Evolutionary conservation across 306 rosid species (phyloP).

Genomic region (Lagenaria siceraria): DNA sequence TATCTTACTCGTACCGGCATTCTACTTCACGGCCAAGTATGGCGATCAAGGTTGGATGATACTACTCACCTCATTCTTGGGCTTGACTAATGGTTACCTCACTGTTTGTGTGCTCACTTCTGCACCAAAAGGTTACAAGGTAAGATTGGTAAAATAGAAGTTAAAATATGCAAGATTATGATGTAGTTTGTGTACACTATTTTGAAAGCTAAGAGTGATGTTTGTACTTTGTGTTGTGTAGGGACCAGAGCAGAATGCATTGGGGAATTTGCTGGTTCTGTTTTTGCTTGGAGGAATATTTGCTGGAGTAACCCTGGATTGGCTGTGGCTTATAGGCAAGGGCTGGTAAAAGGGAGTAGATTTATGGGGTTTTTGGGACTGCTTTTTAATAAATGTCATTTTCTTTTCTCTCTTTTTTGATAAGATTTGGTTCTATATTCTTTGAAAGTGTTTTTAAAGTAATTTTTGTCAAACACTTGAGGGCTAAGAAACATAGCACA

Average conservation of each 20-base stretch:
- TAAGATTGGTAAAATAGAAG: constrained; percentile 5
- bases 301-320: constrained; percentile 76
- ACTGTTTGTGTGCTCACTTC: constrained; percentile 73
- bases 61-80: constrained; percentile 61
- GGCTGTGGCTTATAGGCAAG: constrained; percentile 94
- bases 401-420: no score
- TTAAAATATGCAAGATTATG: not conserved
- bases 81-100: constrained; percentile 68
- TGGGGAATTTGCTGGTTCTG: constrained; percentile 75
- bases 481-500: no score
- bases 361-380: not conserved
- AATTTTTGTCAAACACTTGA: no score
- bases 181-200: not conserved
- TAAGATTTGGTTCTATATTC: no score
- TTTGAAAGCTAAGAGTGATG: not conserved
- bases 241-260: constrained; percentile 98
- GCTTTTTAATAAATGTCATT: not conserved
- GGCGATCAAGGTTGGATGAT: constrained; percentile 88
- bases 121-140: constrained; percentile 95
- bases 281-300: constrained; percentile 64
- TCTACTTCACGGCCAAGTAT: constrained; percentile 72
- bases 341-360: constrained; percentile 44
- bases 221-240: constrained; percentile 8
- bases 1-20: constrained; percentile 54
- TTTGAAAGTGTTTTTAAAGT: no score